These are phyloP conservation scores for Zizania latifolia DNA, from an alignment of 176 grass and related monocot species.

Conservation along the genomic window DNA sequence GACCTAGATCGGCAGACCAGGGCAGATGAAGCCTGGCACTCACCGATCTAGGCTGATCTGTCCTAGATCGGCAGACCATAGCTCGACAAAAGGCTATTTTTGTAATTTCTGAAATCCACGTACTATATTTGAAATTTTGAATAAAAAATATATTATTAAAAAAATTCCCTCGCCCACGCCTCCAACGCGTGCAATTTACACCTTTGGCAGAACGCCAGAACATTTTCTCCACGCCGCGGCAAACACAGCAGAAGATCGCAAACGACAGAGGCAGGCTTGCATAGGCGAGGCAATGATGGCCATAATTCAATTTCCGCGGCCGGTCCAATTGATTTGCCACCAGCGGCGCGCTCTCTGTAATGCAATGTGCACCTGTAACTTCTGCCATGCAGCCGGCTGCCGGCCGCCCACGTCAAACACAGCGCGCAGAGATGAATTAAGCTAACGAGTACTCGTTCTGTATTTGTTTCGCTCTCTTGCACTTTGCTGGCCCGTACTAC, in stretches of 20 bases:
- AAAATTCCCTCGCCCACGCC: neutral
- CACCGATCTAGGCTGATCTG: no score
- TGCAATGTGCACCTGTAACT: neutral
- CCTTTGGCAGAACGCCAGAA: neutral
- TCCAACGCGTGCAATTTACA: neutral
- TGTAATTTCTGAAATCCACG: no score
- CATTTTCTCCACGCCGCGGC: no score
- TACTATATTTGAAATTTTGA: no score
- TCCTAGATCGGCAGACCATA: no score
- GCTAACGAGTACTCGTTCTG: neutral
- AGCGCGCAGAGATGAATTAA: neutral
- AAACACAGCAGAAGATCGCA: neutral
- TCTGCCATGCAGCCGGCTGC: neutral
- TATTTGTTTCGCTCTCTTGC: slow-evolving; percentile 1
- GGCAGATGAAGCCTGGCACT: no score
- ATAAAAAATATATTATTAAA: no score
- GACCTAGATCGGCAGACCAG: no score
- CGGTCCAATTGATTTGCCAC: neutral
- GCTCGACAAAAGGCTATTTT: no score
- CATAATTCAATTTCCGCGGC: neutral
- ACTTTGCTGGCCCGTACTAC: neutral
- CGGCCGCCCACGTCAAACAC: neutral
- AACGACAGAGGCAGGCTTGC: neutral
- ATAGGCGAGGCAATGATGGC: neutral
- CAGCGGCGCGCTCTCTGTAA: neutral